Evolutionary conservation across 1,284 basidiomycete genomes (phyloP).

Genomic region (Golubevia pallescens): DNA sequence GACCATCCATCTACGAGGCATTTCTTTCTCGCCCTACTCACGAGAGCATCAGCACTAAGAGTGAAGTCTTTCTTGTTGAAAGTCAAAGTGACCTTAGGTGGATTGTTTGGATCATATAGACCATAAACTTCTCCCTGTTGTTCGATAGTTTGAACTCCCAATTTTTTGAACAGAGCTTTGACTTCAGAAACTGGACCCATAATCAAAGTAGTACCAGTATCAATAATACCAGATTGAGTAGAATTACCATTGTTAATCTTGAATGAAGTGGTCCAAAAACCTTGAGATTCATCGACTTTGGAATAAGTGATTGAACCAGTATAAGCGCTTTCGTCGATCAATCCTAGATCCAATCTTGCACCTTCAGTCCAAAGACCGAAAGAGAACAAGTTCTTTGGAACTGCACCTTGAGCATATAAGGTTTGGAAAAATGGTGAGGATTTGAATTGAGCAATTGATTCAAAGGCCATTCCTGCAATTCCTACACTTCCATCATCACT

Average conservation of each 20-base stretch:
- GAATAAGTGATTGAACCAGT: constrained; percentile 5
- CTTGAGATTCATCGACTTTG: constrained; percentile 5
- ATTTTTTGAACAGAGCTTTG: constrained; percentile 2
- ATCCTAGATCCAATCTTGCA: constrained; percentile 7
- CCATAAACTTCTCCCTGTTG: constrained; percentile 8
- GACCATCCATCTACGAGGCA: background rate
- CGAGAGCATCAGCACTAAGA: constrained; percentile 7
- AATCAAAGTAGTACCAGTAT: constrained; percentile 9
- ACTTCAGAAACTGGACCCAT: constrained; percentile 5
- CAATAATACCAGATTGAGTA: constrained; percentile 11
- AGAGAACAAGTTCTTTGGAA: constrained; percentile 1
- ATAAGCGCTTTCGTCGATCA: constrained; percentile 4
- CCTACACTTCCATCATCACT: constrained; percentile 1
- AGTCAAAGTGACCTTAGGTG: constrained; percentile 8
- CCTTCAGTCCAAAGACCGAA: constrained; percentile 8
- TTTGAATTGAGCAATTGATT: constrained; percentile 11
- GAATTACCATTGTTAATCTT: background rate
- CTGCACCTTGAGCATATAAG: constrained; percentile 3
- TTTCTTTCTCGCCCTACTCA: constrained; percentile 1
- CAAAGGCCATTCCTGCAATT: constrained; percentile 9
- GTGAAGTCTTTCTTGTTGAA: constrained; percentile 9
- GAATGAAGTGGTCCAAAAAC: background rate
- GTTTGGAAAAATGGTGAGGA: constrained; percentile 9
- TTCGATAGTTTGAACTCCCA: constrained; percentile 8
- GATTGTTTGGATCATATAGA: background rate